Percentiles rank a stretch among this genome's conserved stretches.
Conservation (phyloP, 1,284 basidiomycete genomes). For the Melampsora larici-populina region DNA sequence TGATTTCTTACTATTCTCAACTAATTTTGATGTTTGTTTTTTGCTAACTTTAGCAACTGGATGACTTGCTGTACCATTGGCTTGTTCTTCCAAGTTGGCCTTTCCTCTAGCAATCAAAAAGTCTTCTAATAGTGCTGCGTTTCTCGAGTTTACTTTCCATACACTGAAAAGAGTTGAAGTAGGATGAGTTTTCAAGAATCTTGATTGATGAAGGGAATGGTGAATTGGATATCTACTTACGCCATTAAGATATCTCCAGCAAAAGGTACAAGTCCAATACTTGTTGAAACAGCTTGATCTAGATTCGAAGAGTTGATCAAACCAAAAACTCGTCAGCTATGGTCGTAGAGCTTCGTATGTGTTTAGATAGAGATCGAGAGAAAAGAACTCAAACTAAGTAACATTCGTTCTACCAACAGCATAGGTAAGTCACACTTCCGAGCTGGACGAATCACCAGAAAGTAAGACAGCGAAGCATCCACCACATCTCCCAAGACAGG, state of each 20-base stretch:
- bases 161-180: conserved; percentile 28
- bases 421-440: conserved; percentile 44
- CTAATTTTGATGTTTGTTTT: conserved; percentile 19
- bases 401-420: conserved; percentile 25
- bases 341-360: neutral
- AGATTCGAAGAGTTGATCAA: conserved; percentile 44
- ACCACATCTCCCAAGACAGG: conserved; percentile 42
- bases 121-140: conserved; percentile 49
- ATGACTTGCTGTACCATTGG: neutral
- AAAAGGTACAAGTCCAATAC: conserved; percentile 51
- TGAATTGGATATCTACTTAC: neutral
- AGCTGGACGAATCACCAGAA: conserved; percentile 41
- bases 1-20: conserved; percentile 29
- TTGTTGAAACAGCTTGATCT: conserved; percentile 51
- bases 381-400: conserved; percentile 32
- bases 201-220: too few relatives aligned
- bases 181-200: too few relatives aligned
- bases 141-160: conserved; percentile 53
- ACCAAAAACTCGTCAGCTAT: neutral
- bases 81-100: neutral
- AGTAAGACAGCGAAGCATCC: conserved; percentile 44
- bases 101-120: conserved; percentile 16
- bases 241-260: conserved; percentile 52
- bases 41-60: neutral
- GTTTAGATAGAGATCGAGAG: neutral